These are phyloP conservation scores for Nakazawaea holstii DNA, from an alignment of 805 yeast genomes.

Conservation along the genomic window DNA sequence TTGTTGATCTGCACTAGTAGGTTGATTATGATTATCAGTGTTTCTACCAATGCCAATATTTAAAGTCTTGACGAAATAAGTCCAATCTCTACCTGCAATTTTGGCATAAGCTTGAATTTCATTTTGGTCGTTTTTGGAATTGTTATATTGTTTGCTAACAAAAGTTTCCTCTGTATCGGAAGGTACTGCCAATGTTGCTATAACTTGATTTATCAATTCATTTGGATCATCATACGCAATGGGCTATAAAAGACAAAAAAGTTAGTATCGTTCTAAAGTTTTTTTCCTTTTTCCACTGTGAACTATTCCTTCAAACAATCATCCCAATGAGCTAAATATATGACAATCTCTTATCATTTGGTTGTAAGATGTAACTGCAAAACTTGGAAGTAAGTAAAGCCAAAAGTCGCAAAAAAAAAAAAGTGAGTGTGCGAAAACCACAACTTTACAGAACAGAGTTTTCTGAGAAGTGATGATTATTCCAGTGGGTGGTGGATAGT, in stretches of 20 bases:
- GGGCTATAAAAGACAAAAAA: not conserved
- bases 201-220: slow-evolving; percentile 70
- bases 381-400: too few species aligned
- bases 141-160: slow-evolving; percentile 69
- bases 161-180: slow-evolving; percentile 56
- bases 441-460: too few species aligned
- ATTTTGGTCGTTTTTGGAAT: slow-evolving; percentile 59
- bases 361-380: too few species aligned
- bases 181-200: slow-evolving; percentile 64
- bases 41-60: slow-evolving; percentile 82
- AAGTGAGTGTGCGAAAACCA: too few species aligned
- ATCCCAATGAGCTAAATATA: too few species aligned
- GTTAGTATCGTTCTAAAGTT: not conserved
- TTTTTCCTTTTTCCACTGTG: too few species aligned
- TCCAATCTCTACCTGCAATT: slow-evolving; percentile 91
- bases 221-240: slow-evolving; percentile 46
- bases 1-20: slow-evolving; percentile 15
- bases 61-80: slow-evolving; percentile 81
- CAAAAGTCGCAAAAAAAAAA: too few species aligned
- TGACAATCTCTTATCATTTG: too few species aligned
- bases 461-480: not conserved
- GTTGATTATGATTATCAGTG: slow-evolving; percentile 33
- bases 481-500: not conserved
- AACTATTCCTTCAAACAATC: too few species aligned
- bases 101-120: slow-evolving; percentile 99